Conservation (phyloP, 23 red algal species). For the Gracilaria caudata region DNA sequence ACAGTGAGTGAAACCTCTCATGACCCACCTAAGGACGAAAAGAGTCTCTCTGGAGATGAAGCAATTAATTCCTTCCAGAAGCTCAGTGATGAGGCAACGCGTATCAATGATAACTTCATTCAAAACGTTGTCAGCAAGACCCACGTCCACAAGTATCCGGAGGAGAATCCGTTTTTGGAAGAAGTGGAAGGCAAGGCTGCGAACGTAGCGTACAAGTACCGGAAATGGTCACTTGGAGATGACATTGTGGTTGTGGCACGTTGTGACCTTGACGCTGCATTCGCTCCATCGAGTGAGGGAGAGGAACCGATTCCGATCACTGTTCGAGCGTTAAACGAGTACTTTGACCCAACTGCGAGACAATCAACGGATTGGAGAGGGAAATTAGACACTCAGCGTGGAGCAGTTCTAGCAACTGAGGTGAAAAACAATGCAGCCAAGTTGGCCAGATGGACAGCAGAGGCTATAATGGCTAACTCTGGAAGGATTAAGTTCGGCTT, state of each 20-base stretch:
- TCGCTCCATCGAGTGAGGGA: slow-evolving; percentile 30
- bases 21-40: slow-evolving; percentile 89
- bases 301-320: slow-evolving; percentile 47
- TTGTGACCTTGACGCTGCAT: slow-evolving; percentile 87
- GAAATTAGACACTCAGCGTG: slow-evolving; percentile 93
- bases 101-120: slow-evolving; percentile 95
- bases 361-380: slow-evolving; percentile 85
- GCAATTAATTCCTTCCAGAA: slow-evolving; percentile 84
- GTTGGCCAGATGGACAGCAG: slow-evolving; percentile 86
- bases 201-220: slow-evolving; percentile 84
- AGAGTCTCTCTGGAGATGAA: slow-evolving; percentile 73
- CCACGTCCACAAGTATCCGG: slow-evolving; percentile 46
- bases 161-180: slow-evolving; percentile 71
- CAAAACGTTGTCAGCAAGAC: slow-evolving; percentile 79
- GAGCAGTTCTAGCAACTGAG: slow-evolving; percentile 94
- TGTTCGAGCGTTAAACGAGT: slow-evolving; percentile 90
- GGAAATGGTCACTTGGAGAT: slow-evolving; percentile 86
- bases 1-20: slow-evolving; percentile 94
- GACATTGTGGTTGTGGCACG: slow-evolving; percentile 81
- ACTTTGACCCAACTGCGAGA: slow-evolving; percentile 71
- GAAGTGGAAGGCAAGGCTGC: slow-evolving; percentile 67
- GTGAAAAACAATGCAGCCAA: slow-evolving; percentile 97
- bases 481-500: slow-evolving; percentile 94
- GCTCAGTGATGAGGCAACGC: slow-evolving; percentile 81
- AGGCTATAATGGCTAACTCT: slow-evolving; percentile 80